Percentiles rank a stretch among this genome's conserved stretches.
Conservation (phyloP, 805 yeast species). For the Ascoidea tarda region DNA sequence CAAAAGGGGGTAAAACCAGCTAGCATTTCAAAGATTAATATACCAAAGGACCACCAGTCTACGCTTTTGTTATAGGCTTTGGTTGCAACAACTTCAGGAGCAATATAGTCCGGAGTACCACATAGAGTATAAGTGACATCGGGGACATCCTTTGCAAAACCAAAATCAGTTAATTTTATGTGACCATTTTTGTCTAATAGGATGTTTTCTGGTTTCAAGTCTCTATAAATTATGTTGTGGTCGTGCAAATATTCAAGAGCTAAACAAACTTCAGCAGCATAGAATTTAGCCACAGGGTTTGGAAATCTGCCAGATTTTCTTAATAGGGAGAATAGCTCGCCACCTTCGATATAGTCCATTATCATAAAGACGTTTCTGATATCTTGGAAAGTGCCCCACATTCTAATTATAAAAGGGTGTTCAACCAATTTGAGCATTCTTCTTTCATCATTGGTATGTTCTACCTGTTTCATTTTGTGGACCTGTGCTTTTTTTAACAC, state of each 20-base stretch:
- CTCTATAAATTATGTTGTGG: conserved; percentile 80
- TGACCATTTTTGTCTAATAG: conserved; percentile 81
- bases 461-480: conserved; percentile 86
- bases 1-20: conserved; percentile 93
- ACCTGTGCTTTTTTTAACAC: conserved; percentile 79
- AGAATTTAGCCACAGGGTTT: conserved; percentile 90
- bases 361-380: conserved; percentile 75
- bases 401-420: conserved; percentile 81
- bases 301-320: conserved; percentile 88
- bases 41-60: conserved; percentile 97
- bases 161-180: conserved; percentile 85
- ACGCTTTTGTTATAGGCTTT: conserved; percentile 92
- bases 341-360: conserved; percentile 96
- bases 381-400: conserved; percentile 98
- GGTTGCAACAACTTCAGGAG: conserved; percentile 90
- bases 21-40: conserved; percentile 84
- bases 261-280: conserved; percentile 79
- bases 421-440: conserved; percentile 75
- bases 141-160: conserved; percentile 86
- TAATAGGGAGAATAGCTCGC: conserved; percentile 75
- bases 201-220: conserved; percentile 87
- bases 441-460: conserved; percentile 91
- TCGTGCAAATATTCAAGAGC: conserved; percentile 82
- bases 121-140: conserved; percentile 90
- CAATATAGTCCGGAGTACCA: conserved; percentile 94